Conservation (phyloP, 2,329 filamentous ascomycete species). For the Fusarium ramigenum region DNA sequence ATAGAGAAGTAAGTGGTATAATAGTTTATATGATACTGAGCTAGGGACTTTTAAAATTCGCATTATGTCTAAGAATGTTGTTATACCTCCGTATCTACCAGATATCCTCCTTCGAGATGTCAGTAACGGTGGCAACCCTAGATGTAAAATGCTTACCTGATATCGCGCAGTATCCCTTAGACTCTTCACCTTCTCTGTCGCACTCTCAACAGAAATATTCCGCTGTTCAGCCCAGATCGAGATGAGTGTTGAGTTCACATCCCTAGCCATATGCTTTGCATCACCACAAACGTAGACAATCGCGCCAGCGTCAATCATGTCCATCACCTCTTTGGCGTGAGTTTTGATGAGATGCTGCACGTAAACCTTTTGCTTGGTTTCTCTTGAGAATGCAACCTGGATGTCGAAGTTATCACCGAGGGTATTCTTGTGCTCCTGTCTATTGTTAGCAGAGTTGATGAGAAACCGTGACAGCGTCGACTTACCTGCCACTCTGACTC, state of each 20-base stretch:
- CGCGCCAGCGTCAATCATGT: not conserved
- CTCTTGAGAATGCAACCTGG: not conserved
- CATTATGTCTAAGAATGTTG: fast-evolving
- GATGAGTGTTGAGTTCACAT: not conserved
- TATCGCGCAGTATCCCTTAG: not conserved
- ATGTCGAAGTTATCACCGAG: not conserved
- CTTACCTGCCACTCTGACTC: not conserved
- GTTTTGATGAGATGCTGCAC: not conserved
- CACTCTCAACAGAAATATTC: fast-evolving
- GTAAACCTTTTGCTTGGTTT: not conserved
- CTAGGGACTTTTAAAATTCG: fast-evolving
- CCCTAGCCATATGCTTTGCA: not conserved
- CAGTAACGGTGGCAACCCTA: fast-evolving
- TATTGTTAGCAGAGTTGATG: no score
- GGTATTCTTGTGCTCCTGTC: not conserved
- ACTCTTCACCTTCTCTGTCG: not conserved
- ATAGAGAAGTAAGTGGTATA: fast-evolving
- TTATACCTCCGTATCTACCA: not conserved
- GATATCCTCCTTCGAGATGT: not conserved
- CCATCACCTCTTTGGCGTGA: not conserved
- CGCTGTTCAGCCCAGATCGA: not conserved
- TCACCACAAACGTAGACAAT: not conserved
- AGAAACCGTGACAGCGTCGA: not conserved
- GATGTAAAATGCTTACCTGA: not conserved
- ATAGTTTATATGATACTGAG: no score